phyloP scores from a whole-genome alignment of 2,329 filamentous ascomycete species.

The Colletotrichum graminicola region DNA sequence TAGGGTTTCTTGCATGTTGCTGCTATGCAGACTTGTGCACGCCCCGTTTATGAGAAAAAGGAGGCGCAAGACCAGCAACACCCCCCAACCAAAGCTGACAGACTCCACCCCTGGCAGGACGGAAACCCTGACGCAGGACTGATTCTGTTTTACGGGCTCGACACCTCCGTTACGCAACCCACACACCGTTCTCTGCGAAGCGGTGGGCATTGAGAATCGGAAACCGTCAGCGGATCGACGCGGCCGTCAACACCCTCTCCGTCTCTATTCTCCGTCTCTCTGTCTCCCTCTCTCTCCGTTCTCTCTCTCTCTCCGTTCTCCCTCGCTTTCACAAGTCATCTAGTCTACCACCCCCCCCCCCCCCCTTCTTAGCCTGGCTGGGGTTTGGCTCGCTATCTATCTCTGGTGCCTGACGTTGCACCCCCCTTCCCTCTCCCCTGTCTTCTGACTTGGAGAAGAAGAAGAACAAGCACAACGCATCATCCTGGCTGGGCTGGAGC shows the following conservation, averaged over 20 bases:
- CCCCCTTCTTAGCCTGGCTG: neutral
- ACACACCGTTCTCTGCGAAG: constrained; percentile 2
- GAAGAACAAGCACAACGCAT: constrained; percentile 15
- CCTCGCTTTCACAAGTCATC: neutral
- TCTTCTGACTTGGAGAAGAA: constrained; percentile 14
- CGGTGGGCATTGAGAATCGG: neutral
- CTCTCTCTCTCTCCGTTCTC: constrained; percentile 7
- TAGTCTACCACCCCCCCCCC: too few relatives aligned
- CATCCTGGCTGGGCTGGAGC: constrained; percentile 18
- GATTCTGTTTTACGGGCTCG: constrained; percentile 1
- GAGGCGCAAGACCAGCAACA: too few relatives aligned
- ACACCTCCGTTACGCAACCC: constrained; percentile 10
- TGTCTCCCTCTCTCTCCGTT: neutral
- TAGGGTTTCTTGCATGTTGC: constrained; percentile 11
- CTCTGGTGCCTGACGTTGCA: constrained; percentile 38
- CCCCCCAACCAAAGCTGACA: neutral
- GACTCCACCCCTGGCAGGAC: neutral
- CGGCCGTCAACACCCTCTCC: constrained; percentile 7
- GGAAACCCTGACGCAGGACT: constrained; percentile 14
- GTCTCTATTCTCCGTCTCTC: neutral
- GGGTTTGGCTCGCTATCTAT: constrained; percentile 29
- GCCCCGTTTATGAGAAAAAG: neutral
- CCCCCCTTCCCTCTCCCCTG: neutral
- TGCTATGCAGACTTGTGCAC: neutral
- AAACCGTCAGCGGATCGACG: neutral